These are phyloP conservation scores for Globisporangium mamillatum DNA, from an alignment of 352 stramenopile genomes.

Conservation along the genomic window DNA sequence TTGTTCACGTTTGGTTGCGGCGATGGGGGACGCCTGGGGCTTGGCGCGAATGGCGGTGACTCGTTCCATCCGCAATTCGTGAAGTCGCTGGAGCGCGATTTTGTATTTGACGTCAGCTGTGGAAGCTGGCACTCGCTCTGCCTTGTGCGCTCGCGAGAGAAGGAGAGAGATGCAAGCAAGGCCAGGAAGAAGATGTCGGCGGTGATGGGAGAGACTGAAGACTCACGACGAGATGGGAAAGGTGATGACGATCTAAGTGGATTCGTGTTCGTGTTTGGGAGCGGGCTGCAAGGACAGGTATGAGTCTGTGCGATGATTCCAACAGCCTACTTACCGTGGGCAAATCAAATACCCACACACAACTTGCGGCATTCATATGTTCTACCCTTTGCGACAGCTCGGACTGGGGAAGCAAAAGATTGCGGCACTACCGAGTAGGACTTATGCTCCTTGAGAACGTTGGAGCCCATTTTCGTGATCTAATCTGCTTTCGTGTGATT, in stretches of 20 bases:
- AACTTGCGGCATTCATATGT: neutral
- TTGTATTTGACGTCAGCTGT: slow-evolving; percentile 58
- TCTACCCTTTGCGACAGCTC: slow-evolving; percentile 25
- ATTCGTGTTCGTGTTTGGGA: slow-evolving; percentile 66
- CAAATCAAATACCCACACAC: neutral
- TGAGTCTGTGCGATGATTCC: neutral
- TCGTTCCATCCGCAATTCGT: slow-evolving; percentile 47
- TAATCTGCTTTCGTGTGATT: too few relatives aligned
- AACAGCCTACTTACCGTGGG: neutral
- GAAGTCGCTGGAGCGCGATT: slow-evolving; percentile 38
- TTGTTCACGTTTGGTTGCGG: slow-evolving; percentile 88
- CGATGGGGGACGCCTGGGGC: slow-evolving; percentile 87
- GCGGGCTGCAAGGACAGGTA: slow-evolving; percentile 67
- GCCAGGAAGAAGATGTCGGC: slow-evolving; percentile 5
- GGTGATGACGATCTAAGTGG: slow-evolving; percentile 20
- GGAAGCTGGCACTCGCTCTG: slow-evolving; percentile 73
- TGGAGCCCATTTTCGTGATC: too few relatives aligned
- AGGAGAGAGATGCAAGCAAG: slow-evolving; percentile 6
- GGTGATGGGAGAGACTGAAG: neutral
- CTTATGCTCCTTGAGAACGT: neutral
- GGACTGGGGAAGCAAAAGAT: slow-evolving; percentile 70
- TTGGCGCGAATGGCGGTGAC: slow-evolving; percentile 49
- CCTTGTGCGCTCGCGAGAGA: slow-evolving; percentile 25
- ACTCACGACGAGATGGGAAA: neutral
- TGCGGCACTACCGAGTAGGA: slow-evolving; percentile 56